Conservation (phyloP, 2,329 filamentous ascomycete genomes). For the Didymella segeticola region DNA sequence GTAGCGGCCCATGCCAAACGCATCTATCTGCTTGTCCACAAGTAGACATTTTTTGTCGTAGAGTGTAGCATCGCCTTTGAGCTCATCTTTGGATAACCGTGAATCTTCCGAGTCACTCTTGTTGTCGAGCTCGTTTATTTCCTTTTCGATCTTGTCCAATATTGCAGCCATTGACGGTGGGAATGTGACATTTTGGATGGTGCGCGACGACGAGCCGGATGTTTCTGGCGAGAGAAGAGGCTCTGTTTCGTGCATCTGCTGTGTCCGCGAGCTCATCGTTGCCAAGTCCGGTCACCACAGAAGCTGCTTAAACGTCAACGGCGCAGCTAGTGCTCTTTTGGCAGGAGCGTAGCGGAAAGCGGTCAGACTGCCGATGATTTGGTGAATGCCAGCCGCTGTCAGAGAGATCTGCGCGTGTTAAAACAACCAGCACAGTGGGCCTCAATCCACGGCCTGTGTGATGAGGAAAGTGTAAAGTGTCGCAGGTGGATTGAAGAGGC, state of each 20-base stretch:
- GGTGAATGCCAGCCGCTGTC: constrained; percentile 16
- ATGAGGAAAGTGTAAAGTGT: not conserved
- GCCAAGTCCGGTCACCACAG: not conserved
- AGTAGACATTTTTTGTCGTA: constrained; percentile 55
- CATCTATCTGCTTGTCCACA: constrained; percentile 58
- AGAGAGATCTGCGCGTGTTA: constrained; percentile 2
- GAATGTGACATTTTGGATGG: constrained; percentile 3
- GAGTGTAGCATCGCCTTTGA: constrained; percentile 27
- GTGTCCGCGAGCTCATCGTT: not conserved
- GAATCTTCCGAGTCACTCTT: not conserved
- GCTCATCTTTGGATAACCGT: not conserved
- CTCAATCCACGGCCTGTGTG: not conserved
- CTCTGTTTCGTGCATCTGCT: constrained; percentile 9
- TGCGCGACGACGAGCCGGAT: constrained; percentile 6
- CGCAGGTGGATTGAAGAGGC: not conserved
- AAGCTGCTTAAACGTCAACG: not conserved
- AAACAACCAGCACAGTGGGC: not conserved
- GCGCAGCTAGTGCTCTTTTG: constrained; percentile 3
- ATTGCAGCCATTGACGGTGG: constrained; percentile 15
- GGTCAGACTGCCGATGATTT: constrained; percentile 7
- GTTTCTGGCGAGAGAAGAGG: constrained; percentile 8
- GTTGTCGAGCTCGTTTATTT: constrained; percentile 15
- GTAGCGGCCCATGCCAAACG: constrained; percentile 61
- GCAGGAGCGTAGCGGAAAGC: constrained; percentile 10
- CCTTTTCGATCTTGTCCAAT: constrained; percentile 15